Conservation (phyloP, 2,329 filamentous ascomycete species). For the Diaporthe destruens region DNA sequence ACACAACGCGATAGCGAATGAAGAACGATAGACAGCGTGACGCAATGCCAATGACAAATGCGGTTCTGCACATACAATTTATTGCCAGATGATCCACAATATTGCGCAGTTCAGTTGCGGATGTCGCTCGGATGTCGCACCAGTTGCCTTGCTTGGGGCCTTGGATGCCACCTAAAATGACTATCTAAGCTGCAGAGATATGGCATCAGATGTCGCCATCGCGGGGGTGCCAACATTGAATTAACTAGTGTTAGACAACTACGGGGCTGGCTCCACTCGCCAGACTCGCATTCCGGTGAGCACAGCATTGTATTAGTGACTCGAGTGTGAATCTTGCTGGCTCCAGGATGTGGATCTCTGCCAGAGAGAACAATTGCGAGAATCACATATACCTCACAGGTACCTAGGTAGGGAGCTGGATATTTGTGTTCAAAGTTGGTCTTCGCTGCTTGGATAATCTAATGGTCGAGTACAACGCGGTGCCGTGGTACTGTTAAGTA, state of each 20-base stretch:
- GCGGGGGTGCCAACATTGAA: too few relatives aligned
- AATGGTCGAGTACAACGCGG: too few relatives aligned
- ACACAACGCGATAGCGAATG: conserved; percentile 7
- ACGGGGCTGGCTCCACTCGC: too few relatives aligned
- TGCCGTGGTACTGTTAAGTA: too few relatives aligned
- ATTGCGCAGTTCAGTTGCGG: conserved; percentile 4
- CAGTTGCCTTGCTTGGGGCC: conserved; percentile 11
- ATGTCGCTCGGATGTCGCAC: conserved; percentile 37
- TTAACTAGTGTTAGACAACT: neutral
- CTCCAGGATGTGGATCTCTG: too few relatives aligned
- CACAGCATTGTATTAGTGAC: too few relatives aligned
- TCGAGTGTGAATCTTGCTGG: too few relatives aligned
- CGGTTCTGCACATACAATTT: neutral
- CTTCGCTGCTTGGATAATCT: too few relatives aligned
- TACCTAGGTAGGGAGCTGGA: too few relatives aligned
- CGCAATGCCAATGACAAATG: conserved; percentile 4
- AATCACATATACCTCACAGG: too few relatives aligned
- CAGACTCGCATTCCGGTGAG: too few relatives aligned
- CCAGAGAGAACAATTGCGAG: neutral
- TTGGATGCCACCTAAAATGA: neutral
- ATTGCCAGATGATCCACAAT: neutral
- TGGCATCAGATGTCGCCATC: conserved; percentile 7
- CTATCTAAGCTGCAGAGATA: neutral
- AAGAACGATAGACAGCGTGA: neutral
- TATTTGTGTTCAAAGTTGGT: too few relatives aligned